Evolutionary conservation across 2,329 filamentous ascomycete species (phyloP).

Genomic region (Microascus cirrosus): DNA sequence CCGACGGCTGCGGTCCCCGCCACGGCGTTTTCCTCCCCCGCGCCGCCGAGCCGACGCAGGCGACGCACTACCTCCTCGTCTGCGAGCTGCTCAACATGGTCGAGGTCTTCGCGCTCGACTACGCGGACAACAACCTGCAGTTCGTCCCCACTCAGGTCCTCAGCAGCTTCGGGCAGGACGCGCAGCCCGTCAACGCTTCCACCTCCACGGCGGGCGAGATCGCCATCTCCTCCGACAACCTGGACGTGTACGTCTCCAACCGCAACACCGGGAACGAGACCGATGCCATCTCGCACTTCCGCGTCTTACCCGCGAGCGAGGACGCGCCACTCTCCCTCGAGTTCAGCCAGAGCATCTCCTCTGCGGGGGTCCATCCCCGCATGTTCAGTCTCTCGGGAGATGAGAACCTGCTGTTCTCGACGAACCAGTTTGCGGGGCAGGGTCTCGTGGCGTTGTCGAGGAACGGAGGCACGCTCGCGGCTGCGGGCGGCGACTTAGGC

Average conservation of each 20-base stretch:
- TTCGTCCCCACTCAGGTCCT: conserved; percentile 24
- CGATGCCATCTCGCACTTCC: conserved; percentile 37
- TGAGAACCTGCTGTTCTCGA: conserved; percentile 25
- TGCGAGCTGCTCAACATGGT: conserved; percentile 35
- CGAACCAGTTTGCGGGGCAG: conserved; percentile 28
- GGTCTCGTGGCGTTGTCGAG: conserved; percentile 27
- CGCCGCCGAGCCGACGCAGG: conserved; percentile 11
- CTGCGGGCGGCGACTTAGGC: not conserved
- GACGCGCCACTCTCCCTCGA: conserved; percentile 16
- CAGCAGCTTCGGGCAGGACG: conserved; percentile 25
- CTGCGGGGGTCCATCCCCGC: conserved; percentile 26
- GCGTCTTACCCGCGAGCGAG: conserved; percentile 13
- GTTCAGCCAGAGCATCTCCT: conserved; percentile 20
- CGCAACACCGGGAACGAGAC: conserved; percentile 30
- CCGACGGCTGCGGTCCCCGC: conserved; percentile 34
- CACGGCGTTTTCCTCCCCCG: conserved; percentile 36
- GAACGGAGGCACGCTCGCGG: conserved; percentile 15
- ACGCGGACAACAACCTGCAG: conserved; percentile 20
- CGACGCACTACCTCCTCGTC: conserved; percentile 33
- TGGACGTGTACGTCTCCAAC: conserved; percentile 39
- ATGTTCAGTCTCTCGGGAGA: conserved; percentile 29
- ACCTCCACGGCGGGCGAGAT: conserved; percentile 33
- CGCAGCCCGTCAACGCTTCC: conserved; percentile 20
- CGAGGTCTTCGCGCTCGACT: conserved; percentile 28
- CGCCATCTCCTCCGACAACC: conserved; percentile 25